A percentile compares a stretch with the other conserved stretches of the same genome.
These are phyloP conservation scores for Striga asiatica DNA, from an alignment of 257 asterid genomes.

Conservation along the genomic window DNA sequence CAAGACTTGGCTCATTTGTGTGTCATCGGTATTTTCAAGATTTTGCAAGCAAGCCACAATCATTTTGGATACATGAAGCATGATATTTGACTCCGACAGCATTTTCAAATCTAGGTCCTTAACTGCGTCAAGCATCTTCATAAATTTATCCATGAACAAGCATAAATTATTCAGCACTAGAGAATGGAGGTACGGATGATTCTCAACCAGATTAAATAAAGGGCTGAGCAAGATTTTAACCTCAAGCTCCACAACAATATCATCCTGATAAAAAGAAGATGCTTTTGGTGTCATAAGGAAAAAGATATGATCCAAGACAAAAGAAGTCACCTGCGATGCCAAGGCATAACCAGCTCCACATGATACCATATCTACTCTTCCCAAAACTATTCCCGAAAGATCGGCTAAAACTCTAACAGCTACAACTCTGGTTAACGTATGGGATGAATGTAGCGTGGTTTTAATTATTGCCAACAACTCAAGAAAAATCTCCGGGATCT, in stretches of 20 bases:
- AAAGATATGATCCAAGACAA: slow-evolving; percentile 37
- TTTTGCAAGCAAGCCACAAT: slow-evolving; percentile 43
- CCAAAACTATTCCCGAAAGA: slow-evolving; percentile 42
- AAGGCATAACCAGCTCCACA: slow-evolving; percentile 29
- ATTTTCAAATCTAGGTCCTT: slow-evolving; percentile 13
- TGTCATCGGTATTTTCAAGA: slow-evolving; percentile 23
- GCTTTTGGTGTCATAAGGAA: slow-evolving; percentile 23
- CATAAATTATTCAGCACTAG: slow-evolving; percentile 42
- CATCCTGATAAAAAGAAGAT: slow-evolving; percentile 21
- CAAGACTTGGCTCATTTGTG: slow-evolving; percentile 24
- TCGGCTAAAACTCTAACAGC: slow-evolving; percentile 39
- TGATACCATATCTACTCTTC: slow-evolving; percentile 33
- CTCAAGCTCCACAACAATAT: slow-evolving; percentile 34
- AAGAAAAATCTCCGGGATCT: slow-evolving; percentile 35
- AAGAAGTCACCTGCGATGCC: slow-evolving; percentile 34
- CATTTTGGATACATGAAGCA: slow-evolving; percentile 37
- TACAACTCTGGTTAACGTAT: slow-evolving; percentile 35
- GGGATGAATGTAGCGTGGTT: slow-evolving; percentile 30
- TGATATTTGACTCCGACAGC: slow-evolving; percentile 22
- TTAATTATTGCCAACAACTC: slow-evolving; percentile 29
- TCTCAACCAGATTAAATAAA: slow-evolving; percentile 41
- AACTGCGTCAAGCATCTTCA: slow-evolving; percentile 21
- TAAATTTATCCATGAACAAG: slow-evolving; percentile 33
- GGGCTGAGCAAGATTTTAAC: slow-evolving; percentile 42
- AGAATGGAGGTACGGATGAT: slow-evolving; percentile 29